These are phyloP conservation scores for Clonostachys solani DNA, from an alignment of 2,329 filamentous ascomycete species.

Conservation along the genomic window DNA sequence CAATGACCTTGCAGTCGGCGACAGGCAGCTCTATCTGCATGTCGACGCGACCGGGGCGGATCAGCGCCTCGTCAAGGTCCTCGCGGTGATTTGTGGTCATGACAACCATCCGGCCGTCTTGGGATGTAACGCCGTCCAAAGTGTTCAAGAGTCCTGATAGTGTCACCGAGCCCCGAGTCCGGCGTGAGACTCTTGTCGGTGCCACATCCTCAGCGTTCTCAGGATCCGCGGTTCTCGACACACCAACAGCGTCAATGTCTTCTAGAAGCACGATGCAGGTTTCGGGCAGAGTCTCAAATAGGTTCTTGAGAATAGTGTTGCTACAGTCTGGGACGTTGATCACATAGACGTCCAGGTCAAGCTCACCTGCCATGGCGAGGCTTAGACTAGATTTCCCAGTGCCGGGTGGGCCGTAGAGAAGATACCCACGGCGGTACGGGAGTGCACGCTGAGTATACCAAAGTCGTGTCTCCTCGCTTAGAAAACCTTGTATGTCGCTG, in stretches of 20 bases:
- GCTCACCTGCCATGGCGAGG: constrained; percentile 63
- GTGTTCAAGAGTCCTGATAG: constrained; percentile 60
- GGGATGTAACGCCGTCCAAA: constrained; percentile 68
- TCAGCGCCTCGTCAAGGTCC: constrained; percentile 58
- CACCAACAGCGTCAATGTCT: constrained; percentile 43
- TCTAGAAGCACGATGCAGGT: constrained; percentile 62
- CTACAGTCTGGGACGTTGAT: no score
- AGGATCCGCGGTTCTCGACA: no score
- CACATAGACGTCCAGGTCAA: no score
- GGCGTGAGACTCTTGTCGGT: no score
- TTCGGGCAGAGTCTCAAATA: constrained; percentile 64
- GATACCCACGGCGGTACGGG: constrained; percentile 63
- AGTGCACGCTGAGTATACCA: no score
- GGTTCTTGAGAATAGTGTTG: constrained; percentile 32
- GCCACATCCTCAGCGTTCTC: constrained; percentile 66
- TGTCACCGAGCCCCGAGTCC: no score
- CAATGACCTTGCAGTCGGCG: no score
- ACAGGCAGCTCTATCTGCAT: no score
- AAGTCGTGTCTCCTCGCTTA: no score
- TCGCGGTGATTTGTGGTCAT: constrained; percentile 62
- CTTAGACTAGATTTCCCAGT: constrained; percentile 86
- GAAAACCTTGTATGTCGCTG: no score
- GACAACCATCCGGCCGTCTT: constrained; percentile 19
- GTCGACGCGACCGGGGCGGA: constrained; percentile 58
- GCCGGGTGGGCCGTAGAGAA: constrained; percentile 93